Conservation (phyloP, 768 basidiomycete genomes). For the Russula emetica region DNA sequence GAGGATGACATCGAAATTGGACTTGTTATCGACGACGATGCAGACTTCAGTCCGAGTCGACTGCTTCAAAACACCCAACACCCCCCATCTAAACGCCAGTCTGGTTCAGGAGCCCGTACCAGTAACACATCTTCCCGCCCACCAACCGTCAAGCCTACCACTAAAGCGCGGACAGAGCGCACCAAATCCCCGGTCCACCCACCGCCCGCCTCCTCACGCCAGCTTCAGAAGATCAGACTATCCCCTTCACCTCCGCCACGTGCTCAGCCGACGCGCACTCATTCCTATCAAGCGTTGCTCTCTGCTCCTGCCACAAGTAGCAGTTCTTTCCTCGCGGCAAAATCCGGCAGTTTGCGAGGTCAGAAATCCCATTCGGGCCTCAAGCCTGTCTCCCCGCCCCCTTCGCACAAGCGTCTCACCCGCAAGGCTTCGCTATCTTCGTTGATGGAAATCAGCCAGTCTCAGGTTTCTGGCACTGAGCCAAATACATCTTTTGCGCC, state of each 20-base stretch:
- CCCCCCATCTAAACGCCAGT: conserved; percentile 35
- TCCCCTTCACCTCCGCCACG: conserved; percentile 68
- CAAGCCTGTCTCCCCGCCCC: conserved; percentile 70
- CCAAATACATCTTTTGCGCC: conserved; percentile 31
- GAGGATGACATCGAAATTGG: conserved; percentile 88
- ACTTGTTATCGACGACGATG: conserved; percentile 77
- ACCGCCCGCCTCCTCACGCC: conserved; percentile 63
- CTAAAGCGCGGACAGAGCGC: conserved; percentile 56
- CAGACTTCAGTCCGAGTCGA: conserved; percentile 75
- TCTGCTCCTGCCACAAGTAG: conserved; percentile 46
- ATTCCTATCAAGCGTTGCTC: conserved; percentile 52
- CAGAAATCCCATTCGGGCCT: conserved; percentile 83
- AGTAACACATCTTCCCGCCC: conserved; percentile 52
- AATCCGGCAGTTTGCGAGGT: conserved; percentile 70
- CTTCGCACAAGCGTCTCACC: conserved; percentile 55
- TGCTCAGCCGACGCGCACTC: conserved; percentile 46
- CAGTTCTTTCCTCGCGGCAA: conserved; percentile 57
- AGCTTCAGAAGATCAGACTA: conserved; percentile 61
- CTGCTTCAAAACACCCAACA: conserved; percentile 52
- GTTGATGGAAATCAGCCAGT: conserved; percentile 55
- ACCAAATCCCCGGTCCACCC: conserved; percentile 71
- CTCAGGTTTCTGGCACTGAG: conserved; percentile 55
- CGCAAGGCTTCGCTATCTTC: conserved; percentile 80
- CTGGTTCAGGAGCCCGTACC: conserved; percentile 45
- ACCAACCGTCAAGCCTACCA: conserved; percentile 55